phyloP scores from a whole-genome alignment of 345 rosid genomes.

The Syzygium oleosum region DNA sequence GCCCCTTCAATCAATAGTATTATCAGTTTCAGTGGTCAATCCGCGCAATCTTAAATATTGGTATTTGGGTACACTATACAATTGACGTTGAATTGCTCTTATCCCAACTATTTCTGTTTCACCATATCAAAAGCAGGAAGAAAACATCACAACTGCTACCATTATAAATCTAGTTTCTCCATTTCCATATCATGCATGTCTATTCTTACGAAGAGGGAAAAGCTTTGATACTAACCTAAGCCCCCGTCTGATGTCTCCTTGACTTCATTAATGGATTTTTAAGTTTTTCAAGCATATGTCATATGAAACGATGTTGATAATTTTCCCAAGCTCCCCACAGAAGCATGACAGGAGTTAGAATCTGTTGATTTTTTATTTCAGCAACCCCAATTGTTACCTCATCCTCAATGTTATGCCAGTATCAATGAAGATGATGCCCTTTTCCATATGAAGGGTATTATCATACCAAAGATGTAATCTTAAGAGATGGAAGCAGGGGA shows the following conservation, averaged over 20 bases:
- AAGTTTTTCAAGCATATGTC: neutral
- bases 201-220: neutral
- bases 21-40: neutral
- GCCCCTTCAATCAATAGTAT: neutral
- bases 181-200: neutral
- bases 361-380: neutral
- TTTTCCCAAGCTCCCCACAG: neutral
- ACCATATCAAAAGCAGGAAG: neutral
- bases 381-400: neutral
- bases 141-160: neutral
- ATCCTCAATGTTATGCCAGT: neutral
- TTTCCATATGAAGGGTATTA: neutral
- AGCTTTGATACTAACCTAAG: neutral
- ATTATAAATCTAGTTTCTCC: neutral
- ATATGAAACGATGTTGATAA: neutral
- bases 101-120: neutral
- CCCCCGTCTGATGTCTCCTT: neutral
- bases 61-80: neutral
- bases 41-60: neutral
- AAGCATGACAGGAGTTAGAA: neutral
- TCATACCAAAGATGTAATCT: neutral
- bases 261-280: neutral
- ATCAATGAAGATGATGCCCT: neutral
- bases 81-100: neutral
- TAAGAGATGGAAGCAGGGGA: neutral